Conservation (phyloP, 176 grass and related monocot species). For the Aegilops umbellulata region DNA sequence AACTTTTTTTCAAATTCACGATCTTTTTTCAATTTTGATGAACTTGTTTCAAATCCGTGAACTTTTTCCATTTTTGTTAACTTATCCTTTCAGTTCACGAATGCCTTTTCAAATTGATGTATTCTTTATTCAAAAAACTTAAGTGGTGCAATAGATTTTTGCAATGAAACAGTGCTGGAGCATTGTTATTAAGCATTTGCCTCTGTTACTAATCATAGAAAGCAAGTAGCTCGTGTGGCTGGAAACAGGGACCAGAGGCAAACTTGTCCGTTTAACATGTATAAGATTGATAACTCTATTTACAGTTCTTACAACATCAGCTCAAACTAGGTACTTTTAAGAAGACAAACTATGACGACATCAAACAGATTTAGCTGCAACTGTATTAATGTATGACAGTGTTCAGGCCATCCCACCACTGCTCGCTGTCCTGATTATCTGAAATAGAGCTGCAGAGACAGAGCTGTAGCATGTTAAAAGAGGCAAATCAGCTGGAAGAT, state of each 20-base stretch:
- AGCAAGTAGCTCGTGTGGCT: too few relatives aligned
- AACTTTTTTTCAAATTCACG: too few relatives aligned
- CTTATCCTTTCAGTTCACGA: too few relatives aligned
- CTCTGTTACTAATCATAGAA: too few relatives aligned
- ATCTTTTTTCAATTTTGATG: too few relatives aligned
- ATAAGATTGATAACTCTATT: background rate
- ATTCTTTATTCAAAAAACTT: too few relatives aligned
- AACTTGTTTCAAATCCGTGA: too few relatives aligned
- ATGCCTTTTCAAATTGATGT: too few relatives aligned
- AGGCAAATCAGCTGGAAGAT: background rate
- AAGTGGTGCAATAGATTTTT: too few relatives aligned
- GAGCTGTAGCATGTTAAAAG: background rate
- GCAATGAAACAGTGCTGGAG: too few relatives aligned
- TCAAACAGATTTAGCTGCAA: background rate
- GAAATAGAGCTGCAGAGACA: slow-evolving; percentile 52
- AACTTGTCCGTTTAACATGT: slow-evolving; percentile 2
- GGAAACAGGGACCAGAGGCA: background rate
- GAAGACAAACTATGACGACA: slow-evolving; percentile 13
- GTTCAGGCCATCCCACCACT: slow-evolving; percentile 45
- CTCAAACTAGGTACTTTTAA: background rate
- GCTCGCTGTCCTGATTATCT: slow-evolving; percentile 59
- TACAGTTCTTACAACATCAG: slow-evolving; percentile 8
- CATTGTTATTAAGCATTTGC: too few relatives aligned
- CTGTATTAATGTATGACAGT: slow-evolving; percentile 17
- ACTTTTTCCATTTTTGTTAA: too few relatives aligned